A percentile compares a stretch with the other conserved stretches of the same genome.
These are phyloP conservation scores for Tripterygium wilfordii DNA, from an alignment of 177 flowering plant species.

Conservation along the genomic window DNA sequence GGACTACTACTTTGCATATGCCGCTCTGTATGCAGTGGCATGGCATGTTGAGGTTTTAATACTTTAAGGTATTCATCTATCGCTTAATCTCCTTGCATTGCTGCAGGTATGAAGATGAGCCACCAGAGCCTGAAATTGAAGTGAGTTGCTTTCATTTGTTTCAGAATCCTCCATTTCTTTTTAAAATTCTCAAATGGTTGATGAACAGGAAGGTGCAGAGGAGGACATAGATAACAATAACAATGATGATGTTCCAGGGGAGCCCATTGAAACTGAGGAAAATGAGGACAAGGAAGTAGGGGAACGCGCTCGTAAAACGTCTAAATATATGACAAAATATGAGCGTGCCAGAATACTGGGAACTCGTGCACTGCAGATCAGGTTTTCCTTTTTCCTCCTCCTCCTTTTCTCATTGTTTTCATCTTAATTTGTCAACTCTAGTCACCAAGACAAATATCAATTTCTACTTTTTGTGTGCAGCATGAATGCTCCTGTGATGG, in stretches of 20 bases:
- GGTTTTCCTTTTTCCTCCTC: constrained; percentile 34
- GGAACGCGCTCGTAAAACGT: constrained; percentile 69
- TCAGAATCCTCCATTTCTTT: no score
- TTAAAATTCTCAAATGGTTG: neutral
- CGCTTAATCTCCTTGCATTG: no score
- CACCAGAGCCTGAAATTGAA: constrained; percentile 77
- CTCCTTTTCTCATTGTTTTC: no score
- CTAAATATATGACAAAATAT: constrained; percentile 89
- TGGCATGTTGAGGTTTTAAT: no score
- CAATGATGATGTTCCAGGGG: constrained; percentile 54
- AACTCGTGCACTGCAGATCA: constrained; percentile 91
- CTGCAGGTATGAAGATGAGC: constrained; percentile 82
- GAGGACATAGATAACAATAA: constrained; percentile 51
- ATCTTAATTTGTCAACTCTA: no score
- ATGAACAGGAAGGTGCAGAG: constrained; percentile 80
- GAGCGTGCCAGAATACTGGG: constrained; percentile 95
- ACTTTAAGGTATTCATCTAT: no score
- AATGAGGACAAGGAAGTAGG: constrained; percentile 40
- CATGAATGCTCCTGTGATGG: constrained; percentile 99
- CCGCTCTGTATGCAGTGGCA: no score
- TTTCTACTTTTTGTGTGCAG: constrained; percentile 46
- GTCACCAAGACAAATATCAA: no score
- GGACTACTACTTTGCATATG: no score
- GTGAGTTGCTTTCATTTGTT: constrained; percentile 23
- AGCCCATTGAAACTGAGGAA: constrained; percentile 54